phyloP scores from a whole-genome alignment of 345 rosid genomes.

The Acer campestre region DNA sequence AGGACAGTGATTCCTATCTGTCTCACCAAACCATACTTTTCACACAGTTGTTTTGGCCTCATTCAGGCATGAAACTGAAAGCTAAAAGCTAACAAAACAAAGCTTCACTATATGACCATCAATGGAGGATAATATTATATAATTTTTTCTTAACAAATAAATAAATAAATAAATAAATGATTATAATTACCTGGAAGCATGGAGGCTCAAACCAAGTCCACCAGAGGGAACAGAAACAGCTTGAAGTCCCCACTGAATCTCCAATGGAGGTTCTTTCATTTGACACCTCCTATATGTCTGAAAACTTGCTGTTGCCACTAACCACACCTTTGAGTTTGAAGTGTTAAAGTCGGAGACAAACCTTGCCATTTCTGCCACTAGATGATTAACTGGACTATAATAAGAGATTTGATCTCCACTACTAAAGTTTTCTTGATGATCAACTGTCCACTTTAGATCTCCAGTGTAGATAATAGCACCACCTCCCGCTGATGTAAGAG shows the following conservation, averaged over 20 bases:
- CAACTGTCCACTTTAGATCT: conserved; percentile 74
- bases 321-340: conserved; percentile 59
- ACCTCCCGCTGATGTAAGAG: conserved; percentile 41
- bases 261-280: conserved; percentile 82
- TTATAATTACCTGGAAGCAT: conserved; percentile 61
- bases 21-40: conserved; percentile 39
- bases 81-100: conserved; percentile 23
- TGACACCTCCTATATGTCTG: conserved; percentile 84
- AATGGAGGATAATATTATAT: conserved; percentile 1
- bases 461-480: conserved; percentile 80
- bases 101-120: conserved; percentile 17
- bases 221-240: conserved; percentile 83
- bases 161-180: not conserved
- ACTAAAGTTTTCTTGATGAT: conserved; percentile 24
- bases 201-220: conserved; percentile 78
- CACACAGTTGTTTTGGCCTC: conserved; percentile 37
- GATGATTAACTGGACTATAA: conserved; percentile 61
- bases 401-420: conserved; percentile 25
- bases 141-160: too few relatives aligned
- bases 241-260: conserved; percentile 78
- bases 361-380: conserved; percentile 69
- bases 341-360: conserved; percentile 41
- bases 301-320: conserved; percentile 70
- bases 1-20: conserved; percentile 41
- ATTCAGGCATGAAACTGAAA: conserved; percentile 25